Base-by-base conservation (phyloP, 306 rosid species). In the Vicia sativa region DNA sequence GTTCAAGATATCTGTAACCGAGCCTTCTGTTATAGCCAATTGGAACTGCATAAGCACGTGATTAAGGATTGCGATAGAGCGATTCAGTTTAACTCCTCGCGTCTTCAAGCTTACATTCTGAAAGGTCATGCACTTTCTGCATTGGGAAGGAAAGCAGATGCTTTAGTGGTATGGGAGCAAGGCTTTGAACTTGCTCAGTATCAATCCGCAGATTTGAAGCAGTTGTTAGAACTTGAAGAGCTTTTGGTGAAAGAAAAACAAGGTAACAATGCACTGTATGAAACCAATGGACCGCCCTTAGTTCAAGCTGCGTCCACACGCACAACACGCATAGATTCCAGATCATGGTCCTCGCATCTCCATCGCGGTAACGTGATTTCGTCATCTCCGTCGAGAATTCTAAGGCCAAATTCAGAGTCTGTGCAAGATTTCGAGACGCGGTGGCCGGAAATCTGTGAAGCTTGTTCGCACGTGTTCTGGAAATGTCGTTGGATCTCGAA, bases 31-130 rank as follows among this genome's bases (percentile, higher is more conserved):
- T 92, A 92, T 63, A 85, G 95, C 76, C 93, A 87, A 82, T 84
- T 89, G 79, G 97, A 92, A 86, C 87, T 92, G 44, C 86, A 92
- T 76, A 92, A 92, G 82, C 97, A 92, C 54, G 97, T 89, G 63
- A 81, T 92, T 55, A 92, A 87, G 83, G 97, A 92, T 80, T 92
- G 96, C 29, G 97, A 89, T 62, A 84, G 53, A 78, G 97, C 96
- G 48, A 95, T 92, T 76, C 85, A 84, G 82, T 89, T 89, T 35
- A 91, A 92, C 70, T 85, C 95, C 0, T 53, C 70, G 79, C 70
- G 76, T 75, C 91, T 92, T 75, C 97, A 81, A 79, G 90, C 95
- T 82, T 87, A 85, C 80, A 84, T 89, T 49, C 87, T 92, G 66
- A 92, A 92, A 89, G 97, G 99, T 72, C 77, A 62, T 67, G 99